phyloP scores from a whole-genome alignment of 2,329 filamentous ascomycete genomes.

The Colletotrichum salicis region DNA sequence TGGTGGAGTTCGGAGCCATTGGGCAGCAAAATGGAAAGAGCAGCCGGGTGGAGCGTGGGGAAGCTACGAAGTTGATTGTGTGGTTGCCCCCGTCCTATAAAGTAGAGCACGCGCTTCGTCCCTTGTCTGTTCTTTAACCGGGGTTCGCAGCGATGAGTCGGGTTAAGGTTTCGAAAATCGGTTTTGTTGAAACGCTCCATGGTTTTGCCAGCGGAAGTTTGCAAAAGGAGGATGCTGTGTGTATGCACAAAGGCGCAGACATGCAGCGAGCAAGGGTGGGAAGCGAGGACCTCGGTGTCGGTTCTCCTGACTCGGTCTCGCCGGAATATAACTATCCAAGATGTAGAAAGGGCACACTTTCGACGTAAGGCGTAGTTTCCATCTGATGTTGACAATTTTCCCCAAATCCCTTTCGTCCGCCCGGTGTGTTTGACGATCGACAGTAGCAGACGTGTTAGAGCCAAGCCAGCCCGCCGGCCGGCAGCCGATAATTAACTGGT shows the following conservation, averaged over 20 bases:
- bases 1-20: slow-evolving; percentile 2
- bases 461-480: background rate
- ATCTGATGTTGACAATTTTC: background rate
- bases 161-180: background rate
- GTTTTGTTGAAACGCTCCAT: slow-evolving; percentile 1
- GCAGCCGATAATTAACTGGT: background rate
- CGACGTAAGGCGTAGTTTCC: too few species aligned
- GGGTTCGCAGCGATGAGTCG: background rate
- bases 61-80: too few species aligned
- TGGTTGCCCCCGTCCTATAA: slow-evolving; percentile 17
- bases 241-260: too few species aligned
- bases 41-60: background rate
- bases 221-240: too few species aligned
- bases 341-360: too few species aligned
- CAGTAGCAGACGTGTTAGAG: background rate
- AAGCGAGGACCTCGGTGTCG: background rate
- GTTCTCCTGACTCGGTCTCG: background rate
- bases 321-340: background rate
- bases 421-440: background rate
- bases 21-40: background rate
- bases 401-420: background rate
- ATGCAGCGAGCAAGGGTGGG: background rate
- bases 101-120: background rate
- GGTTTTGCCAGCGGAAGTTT: background rate
- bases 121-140: background rate